Percentiles rank a stretch among this genome's conserved stretches.
Conservation (phyloP, 352 stramenopile species). For the Pythium biforme region DNA sequence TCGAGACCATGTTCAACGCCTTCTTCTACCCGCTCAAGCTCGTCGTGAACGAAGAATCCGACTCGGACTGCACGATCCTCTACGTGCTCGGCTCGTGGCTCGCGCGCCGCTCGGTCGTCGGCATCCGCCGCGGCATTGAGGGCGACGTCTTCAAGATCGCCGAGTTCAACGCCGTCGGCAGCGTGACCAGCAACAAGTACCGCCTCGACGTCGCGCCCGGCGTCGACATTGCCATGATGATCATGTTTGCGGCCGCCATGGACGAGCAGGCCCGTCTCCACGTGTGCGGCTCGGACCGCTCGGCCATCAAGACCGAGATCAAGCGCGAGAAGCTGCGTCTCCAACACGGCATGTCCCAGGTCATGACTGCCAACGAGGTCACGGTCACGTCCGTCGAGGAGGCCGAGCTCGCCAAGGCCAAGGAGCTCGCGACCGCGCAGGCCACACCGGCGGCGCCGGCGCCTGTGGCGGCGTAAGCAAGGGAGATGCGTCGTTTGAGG, state of each 20-base stretch:
- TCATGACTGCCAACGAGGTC: not conserved
- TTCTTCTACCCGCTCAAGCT: slow-evolving; percentile 21
- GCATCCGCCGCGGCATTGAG: slow-evolving; percentile 17
- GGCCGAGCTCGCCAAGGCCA: slow-evolving; percentile 9
- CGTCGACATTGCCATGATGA: slow-evolving; percentile 16
- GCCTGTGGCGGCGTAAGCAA: not conserved
- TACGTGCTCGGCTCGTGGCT: slow-evolving; percentile 20
- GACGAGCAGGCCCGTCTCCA: slow-evolving; percentile 13
- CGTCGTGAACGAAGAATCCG: slow-evolving; percentile 6
- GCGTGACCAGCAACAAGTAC: slow-evolving; percentile 10
- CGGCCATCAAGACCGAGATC: slow-evolving; percentile 16
- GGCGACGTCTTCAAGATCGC: slow-evolving; percentile 18
- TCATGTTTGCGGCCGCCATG: slow-evolving; percentile 23
- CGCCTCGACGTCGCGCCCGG: slow-evolving; percentile 17
- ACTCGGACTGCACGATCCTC: slow-evolving; percentile 8
- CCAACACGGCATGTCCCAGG: slow-evolving; percentile 5
- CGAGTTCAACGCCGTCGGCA: slow-evolving; percentile 11
- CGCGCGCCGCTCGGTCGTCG: slow-evolving; percentile 16
- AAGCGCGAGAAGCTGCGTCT: slow-evolving; percentile 18
- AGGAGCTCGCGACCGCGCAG: slow-evolving; percentile 5
- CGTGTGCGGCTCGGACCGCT: slow-evolving; percentile 12
- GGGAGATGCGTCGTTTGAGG: too few species aligned
- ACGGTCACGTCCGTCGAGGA: slow-evolving; percentile 12
- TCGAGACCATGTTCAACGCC: slow-evolving; percentile 19
- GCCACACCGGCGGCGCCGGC: not conserved